Percentiles rank a stretch among this genome's conserved stretches.
phyloP scores from a whole-genome alignment of 495 filamentous ascomycete species.

The Thermothielavioides terrestris region DNA sequence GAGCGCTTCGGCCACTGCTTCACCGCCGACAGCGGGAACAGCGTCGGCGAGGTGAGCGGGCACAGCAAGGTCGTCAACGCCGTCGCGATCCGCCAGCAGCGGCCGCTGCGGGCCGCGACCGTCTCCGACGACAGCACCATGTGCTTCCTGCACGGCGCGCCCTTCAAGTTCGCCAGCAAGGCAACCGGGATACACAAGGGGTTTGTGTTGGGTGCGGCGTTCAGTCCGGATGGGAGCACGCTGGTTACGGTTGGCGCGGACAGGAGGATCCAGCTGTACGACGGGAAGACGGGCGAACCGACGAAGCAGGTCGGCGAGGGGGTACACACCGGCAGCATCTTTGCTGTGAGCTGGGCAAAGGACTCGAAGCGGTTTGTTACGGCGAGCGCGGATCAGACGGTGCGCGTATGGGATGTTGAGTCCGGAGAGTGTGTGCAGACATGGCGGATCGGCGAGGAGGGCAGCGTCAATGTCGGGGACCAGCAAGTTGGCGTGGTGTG shows the following conservation, averaged over 20 bases:
- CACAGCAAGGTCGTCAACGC: conserved; percentile 86
- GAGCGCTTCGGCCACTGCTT: conserved; percentile 91
- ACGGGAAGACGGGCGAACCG: conserved; percentile 85
- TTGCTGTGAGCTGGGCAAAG: conserved; percentile 78
- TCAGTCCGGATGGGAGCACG: conserved; percentile 78
- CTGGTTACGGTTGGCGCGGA: conserved; percentile 88
- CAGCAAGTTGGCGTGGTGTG: conserved; percentile 95
- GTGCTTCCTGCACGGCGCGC: conserved; percentile 87
- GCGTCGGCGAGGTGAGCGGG: conserved; percentile 84
- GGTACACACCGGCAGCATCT: conserved; percentile 83
- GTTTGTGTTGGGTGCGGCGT: conserved; percentile 80
- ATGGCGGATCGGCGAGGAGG: conserved; percentile 84
- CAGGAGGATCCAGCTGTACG: conserved; percentile 83
- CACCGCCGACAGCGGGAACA: conserved; percentile 91
- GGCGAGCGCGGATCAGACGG: conserved; percentile 86
- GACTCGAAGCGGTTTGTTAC: conserved; percentile 89
- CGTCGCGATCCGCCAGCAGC: conserved; percentile 80
- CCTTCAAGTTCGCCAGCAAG: conserved; percentile 85
- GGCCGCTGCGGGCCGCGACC: conserved; percentile 82
- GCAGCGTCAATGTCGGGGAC: conserved; percentile 59
- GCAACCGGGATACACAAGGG: conserved; percentile 69
- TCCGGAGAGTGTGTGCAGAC: conserved; percentile 63
- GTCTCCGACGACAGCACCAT: conserved; percentile 81
- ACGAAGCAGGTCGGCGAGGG: conserved; percentile 70
- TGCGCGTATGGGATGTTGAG: conserved; percentile 83